Conservation (phyloP, 805 yeast species). For the Yarrowia deformans region DNA sequence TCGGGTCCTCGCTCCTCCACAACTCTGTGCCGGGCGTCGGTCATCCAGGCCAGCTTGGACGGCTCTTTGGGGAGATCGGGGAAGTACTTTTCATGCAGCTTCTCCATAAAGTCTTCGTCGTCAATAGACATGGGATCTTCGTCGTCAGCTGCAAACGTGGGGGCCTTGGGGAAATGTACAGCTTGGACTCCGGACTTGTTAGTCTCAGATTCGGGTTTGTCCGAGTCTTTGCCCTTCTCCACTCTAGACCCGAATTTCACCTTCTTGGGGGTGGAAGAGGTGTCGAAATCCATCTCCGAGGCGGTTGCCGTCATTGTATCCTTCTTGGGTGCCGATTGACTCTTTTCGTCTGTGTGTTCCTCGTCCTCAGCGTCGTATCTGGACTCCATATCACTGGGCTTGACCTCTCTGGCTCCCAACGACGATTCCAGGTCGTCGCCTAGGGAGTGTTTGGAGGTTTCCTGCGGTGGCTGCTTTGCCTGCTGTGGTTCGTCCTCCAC, state of each 20-base stretch:
- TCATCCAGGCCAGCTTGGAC: constrained; percentile 90
- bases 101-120: constrained; percentile 68
- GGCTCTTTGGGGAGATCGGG: constrained; percentile 89
- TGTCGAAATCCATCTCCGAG: constrained; percentile 23
- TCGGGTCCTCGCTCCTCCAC: constrained; percentile 47
- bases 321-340: not conserved
- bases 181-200: not conserved
- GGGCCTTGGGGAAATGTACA: constrained; percentile 28
- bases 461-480: not conserved
- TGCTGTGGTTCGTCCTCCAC: not conserved
- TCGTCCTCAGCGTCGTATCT: constrained; percentile 17
- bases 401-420: constrained; percentile 21
- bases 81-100: constrained; percentile 72
- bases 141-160: constrained; percentile 9
- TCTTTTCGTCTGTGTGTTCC: not conserved
- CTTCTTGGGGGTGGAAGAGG: constrained; percentile 9
- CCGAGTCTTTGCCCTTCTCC: not conserved
- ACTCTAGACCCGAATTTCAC: constrained; percentile 15
- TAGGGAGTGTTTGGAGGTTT: not conserved
- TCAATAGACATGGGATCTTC: constrained; percentile 45
- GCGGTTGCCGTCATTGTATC: constrained; percentile 2
- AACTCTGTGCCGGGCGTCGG: constrained; percentile 56
- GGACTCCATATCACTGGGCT: constrained; percentile 9
- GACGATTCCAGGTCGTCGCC: constrained; percentile 24
- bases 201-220: not conserved